Evolutionary conservation across 2,329 filamentous ascomycete genomes (phyloP), one percentile per base, ranked within the genome.

Genomic region (Pyricularia grisea): DNA sequence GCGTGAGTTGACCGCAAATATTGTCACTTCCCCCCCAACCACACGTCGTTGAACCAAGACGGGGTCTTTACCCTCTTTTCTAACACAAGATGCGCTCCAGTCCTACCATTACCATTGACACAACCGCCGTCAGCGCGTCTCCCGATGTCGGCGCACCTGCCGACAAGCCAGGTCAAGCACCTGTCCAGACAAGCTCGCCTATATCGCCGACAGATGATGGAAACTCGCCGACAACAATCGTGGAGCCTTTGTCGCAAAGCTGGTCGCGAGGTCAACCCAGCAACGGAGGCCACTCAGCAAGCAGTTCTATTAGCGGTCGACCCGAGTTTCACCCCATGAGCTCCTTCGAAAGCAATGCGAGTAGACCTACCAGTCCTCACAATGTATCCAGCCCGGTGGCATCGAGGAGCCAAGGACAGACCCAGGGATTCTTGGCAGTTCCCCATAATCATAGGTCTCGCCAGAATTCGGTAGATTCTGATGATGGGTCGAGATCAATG

Each of bases 381-480:
- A 92, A 92, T 79, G 83, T 92, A 67, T 90, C 88, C 31, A 88
- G 81, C 71, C 85, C 85, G 0, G 80, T 87, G 10, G 72, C 58
- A 85, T 78, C 82, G 23, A 79, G 79, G 20, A 78, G 77, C 23
- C 80, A 78, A 78, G 79, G 88, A 78, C 75, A 82, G 73, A 76
- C 79, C 69, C 75, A 83, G 73, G 82, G 83, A 68, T 90, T 90
- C 73, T 81, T 93, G 65, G 83, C 88, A 0, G 90, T 93, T 1
- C 90, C 90, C 0, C 83, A 82, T n/a, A 81, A 81, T 66, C 76
- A 82, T 67, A 82, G 88, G 67, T 88, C 88, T 50, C 82, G 90
- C 70, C 89, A 90, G 69, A 89, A 89, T 73, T 92, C 90, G 0
- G 80, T 92, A 66, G 90, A 92, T 73, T 90, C 89, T 11, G 85